Evolutionary conservation across 805 yeast species (phyloP), one percentile per base, ranked within the genome.

Genomic region (Kregervanrija delftensis): DNA sequence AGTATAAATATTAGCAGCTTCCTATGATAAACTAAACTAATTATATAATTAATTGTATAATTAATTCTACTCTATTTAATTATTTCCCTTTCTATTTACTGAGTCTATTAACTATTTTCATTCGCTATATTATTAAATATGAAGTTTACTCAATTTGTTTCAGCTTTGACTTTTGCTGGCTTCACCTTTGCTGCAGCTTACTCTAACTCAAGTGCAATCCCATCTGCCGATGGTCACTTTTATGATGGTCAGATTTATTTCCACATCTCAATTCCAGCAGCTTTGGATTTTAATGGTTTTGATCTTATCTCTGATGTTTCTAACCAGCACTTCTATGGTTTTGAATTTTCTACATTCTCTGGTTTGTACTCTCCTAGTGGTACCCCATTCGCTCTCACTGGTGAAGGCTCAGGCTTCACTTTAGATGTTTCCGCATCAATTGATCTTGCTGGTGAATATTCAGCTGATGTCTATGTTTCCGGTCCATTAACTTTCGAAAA

Each of bases 171-270:
- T 34, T 36, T 49, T 30, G 33, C 52, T 28, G 49, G 55, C 31
- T 15, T 41, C 11, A 47, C 54, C 15, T 37, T 42, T 12, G 38
- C 49, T 35, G 52, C 54, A 12, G 39, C 51, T 8, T 53, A 43
- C 44, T 15, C 49, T 1, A 49, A 50, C 39, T 44, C 53, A 16
- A 40, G 59, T 6, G 42, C 50, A 11, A 47, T 43, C 11, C 60
- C 58, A 41, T 43, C 49, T 10, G 60, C 56, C 47, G 42, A 37
- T 37, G 61, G 61, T 42, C 43, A 48, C 49, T 54, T 45, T 49
- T 32, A 39, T 31, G 53, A 47, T 28, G 47, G 49, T 37, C 22
- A 41, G 16, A 44, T 53, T 30, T 47, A 43, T 50, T 54, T 54
- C 48, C 47, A 53, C 13, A 39, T 59, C 10, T 38, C 46, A 22